Evolutionary conservation across 1,139 yeast species (phyloP), one percentile per base, ranked within the genome.

Genomic region (Groenewaldozyma auringiensis): DNA sequence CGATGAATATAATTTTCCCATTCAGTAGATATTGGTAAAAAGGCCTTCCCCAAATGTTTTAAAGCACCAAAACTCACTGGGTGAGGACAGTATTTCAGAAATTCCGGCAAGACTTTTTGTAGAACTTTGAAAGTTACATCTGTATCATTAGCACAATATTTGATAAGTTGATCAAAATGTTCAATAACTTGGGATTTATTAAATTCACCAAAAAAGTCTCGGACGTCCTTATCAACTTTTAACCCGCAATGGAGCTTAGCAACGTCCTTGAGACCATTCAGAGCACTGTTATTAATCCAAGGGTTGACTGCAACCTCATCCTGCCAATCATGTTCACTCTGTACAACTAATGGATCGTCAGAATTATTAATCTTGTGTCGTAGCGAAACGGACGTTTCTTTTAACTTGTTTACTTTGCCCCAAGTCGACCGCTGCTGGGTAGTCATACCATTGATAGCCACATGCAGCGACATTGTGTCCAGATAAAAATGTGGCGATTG

Each of bases 31-130:
- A 95, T 83, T 1, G 99, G 96, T 41, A 94, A 68, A 43, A 89
- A 76, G 45, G 85, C 76, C n/a, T 82, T 72, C 3, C 89, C 82
- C 60, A 94, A 70, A 50, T 80, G 83, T 51, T 83, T 72, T 47
- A 92, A 68, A 0, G 96, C 96, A 1, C 94, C 92, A 68, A 92
- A 84, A 21, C 95, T 86, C 1, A 89, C 95, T 0, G 98, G 97
- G 63, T 94, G 98, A 0, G 97, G 96, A 31, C 89, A 79, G 44
- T 79, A 75, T 27, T 68, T 58, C 36, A 77, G 65, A 58, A 85
- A 94, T 31, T 69, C 67, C 0, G 96, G 96, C 41, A 82, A 76
- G 0, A 88, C 75, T 49, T 77, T 78, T 47, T 74, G 70, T 52
- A 83, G 79, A 0, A 92, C 89, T 50, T 69, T 67, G 58, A 74